Evolutionary conservation across 371 early-diverging fungal genomes (phyloP), one percentile per base, ranked within the genome.

Genomic region (Blakeslea trispora): DNA sequence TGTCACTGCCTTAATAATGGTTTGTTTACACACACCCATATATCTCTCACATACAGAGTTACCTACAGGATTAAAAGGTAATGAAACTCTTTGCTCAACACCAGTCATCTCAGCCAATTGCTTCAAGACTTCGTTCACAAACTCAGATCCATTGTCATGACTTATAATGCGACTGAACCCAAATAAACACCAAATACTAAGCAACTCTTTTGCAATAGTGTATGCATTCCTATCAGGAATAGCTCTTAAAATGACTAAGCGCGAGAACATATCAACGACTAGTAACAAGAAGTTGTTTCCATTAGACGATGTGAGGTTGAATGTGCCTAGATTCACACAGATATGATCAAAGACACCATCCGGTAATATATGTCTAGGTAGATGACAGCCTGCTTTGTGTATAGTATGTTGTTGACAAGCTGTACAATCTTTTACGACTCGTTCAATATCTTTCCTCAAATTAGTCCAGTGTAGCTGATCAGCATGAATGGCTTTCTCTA

Each of bases 111-210:
- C 43, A 32, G 31, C 17, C 22, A 53, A 8, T 3, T 21, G 6
- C 8, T 18, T 40, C 14, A 51, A 1, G 0, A 24, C 9, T 41
- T 51, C 23, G 40, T 21, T 23, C 13, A 23, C 23, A 40, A 51
- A 51, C 40, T 51, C 51, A 5, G 13, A 10, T 22, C 53, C 53
- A 21, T 44, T 53, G 14, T 53, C 53, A 34, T 31, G 22, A 13
- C 24, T 32, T 1, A 53, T 28, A 7, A 28, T 28, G 28, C 28
- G 28, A 28, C 28, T 28, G 7, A 28, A 28, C 7, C 45, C 45
- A 18, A 45, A 45, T 5, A 45, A 32, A 28, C n/a, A 28, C 10
- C 8, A 47, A 9, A 28, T 47, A 28, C 18, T 47, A 13, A 10
- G 24, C 19, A 47, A 39, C 35, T 34, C 10, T 34, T n/a, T 7